A percentile compares a stretch with the other conserved stretches of the same genome.
phyloP scores from a whole-genome alignment of 2,329 filamentous ascomycete genomes.

The Chalara sp. region DNA sequence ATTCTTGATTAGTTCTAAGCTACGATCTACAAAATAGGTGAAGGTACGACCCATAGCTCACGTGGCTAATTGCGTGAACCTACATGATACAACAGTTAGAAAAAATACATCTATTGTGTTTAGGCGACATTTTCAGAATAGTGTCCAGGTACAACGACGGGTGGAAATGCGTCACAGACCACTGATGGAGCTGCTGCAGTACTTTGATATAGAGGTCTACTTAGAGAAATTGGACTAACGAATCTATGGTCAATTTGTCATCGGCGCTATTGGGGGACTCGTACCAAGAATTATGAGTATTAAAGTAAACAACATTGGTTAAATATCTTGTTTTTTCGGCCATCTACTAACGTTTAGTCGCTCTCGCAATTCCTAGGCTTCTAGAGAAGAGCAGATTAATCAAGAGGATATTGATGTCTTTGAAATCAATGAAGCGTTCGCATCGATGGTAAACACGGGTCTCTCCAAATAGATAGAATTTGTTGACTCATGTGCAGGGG shows the following conservation, averaged over 20 bases:
- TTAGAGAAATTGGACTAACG: slow-evolving; percentile 77
- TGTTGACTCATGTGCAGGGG: too few relatives aligned
- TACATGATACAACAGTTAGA: too few relatives aligned
- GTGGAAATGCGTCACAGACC: slow-evolving; percentile 90
- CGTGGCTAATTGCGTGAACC: too few relatives aligned
- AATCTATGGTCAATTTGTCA: slow-evolving; percentile 85
- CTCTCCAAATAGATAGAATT: too few relatives aligned
- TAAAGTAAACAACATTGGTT: slow-evolving; percentile 41
- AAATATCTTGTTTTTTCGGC: too few relatives aligned
- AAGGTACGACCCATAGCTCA: too few relatives aligned
- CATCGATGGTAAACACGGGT: slow-evolving; percentile 68
- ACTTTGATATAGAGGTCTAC: slow-evolving; percentile 66
- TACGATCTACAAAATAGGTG: too few relatives aligned
- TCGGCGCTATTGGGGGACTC: slow-evolving; percentile 77
- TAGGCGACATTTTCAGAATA: slow-evolving; percentile 81
- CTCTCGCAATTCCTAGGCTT: slow-evolving; percentile 87
- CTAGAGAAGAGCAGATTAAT: slow-evolving; percentile 76
- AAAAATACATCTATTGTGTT: slow-evolving; percentile 37
- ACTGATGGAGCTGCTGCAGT: slow-evolving; percentile 92
- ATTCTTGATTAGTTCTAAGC: too few relatives aligned
- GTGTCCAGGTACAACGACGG: slow-evolving; percentile 86
- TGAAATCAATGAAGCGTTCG: slow-evolving; percentile 98
- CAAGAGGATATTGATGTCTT: slow-evolving; percentile 87
- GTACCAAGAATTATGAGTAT: slow-evolving; percentile 91
- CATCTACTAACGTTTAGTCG: slow-evolving; percentile 35